Conservation (phyloP, 805 yeast species). For the Metschnikowia orientalis region DNA sequence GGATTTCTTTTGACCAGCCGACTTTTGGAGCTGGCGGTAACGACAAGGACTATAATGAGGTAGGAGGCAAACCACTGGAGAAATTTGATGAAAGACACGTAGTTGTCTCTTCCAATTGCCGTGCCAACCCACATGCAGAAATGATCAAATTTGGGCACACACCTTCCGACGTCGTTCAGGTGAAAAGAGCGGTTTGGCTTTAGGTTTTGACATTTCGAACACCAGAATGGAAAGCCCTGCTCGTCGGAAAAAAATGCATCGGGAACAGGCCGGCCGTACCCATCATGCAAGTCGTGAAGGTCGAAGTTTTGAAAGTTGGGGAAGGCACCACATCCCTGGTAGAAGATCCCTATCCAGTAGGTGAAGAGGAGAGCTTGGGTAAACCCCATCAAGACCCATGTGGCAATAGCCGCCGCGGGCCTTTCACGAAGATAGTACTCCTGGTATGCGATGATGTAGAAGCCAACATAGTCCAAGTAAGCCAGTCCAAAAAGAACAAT, state of each 20-base stretch:
- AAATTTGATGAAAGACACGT: slow-evolving; percentile 54
- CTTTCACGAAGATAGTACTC: slow-evolving; percentile 9
- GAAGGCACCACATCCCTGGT: slow-evolving; percentile 56
- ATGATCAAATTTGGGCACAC: slow-evolving; percentile 80
- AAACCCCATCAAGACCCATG: slow-evolving; percentile 14
- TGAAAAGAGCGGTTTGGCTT: slow-evolving; percentile 72
- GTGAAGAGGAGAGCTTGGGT: slow-evolving; percentile 6
- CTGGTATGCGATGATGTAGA: slow-evolving; percentile 14
- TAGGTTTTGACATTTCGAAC: slow-evolving; percentile 59
- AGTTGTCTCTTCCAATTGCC: slow-evolving; percentile 66
- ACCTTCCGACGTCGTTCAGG: slow-evolving; percentile 48
- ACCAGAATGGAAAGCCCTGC: slow-evolving; percentile 75
- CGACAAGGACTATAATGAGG: slow-evolving; percentile 28
- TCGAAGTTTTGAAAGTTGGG: slow-evolving; percentile 36
- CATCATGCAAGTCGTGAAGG: slow-evolving; percentile 18
- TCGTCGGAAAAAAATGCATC: slow-evolving; percentile 61
- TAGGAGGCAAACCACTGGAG: slow-evolving; percentile 33
- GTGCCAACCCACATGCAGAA: slow-evolving; percentile 75
- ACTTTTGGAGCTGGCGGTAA: slow-evolving; percentile 22
- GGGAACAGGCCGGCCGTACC: slow-evolving; percentile 43
- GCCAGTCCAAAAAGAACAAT: slow-evolving; percentile 7
- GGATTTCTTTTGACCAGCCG: slow-evolving; percentile 18
- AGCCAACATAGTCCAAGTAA: slow-evolving; percentile 12
- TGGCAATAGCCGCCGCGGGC: slow-evolving; percentile 12
- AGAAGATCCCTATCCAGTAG: slow-evolving; percentile 44